Evolutionary conservation across 352 stramenopile genomes (phyloP), one percentile per base, ranked within the genome.

Genomic region (Globisporangium mamillatum): DNA sequence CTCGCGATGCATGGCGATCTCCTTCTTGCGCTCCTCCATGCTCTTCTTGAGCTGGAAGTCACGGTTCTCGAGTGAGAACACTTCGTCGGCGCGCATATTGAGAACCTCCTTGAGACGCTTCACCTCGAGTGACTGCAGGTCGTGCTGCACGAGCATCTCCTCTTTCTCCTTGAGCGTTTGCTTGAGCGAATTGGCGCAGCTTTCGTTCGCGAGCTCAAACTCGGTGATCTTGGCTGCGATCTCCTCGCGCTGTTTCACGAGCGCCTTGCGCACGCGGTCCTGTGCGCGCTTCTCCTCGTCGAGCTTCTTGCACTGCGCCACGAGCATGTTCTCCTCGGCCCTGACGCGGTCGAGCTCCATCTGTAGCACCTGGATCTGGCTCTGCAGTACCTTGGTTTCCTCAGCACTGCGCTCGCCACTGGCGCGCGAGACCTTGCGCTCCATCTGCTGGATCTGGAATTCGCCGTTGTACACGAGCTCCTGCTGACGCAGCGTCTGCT

Each of bases 391-490:
- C 48, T 93, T 89, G 57, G 98, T 98, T 72, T 99, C 97, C 60
- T 98, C 97, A 48, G 96, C 94, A 38, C 86, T 97, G 25, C 95
- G 86, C 71, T 98, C 93, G 5, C 96, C 97, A 44, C 94, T 95
- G 57, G 92, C 95, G 38, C 94, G 87, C 29, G 94, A 89, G 25
- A 98, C 90, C 68, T 98, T 98, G 54, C 92, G 88, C 77, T 98
- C 94, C 82, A 98, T 98, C 73, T 98, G 92, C 73, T 98, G 94
- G 67, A 98, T 98, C 79, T 99, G 92, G 75, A 98, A 99, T 76
- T 98, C 97, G 57, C 93, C 94, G 73, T 97, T 98, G 75, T 98
- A 98, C 60, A 99, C 79, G 8, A 99, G 79, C 77, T 98, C 96
- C 67, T 98, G 87, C 72, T 99, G 97, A 0, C 90, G 82, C 34